Evolutionary conservation across 305 asterid genomes (phyloP), one percentile per base, ranked within the genome.

Genomic region (Solanum hybrid): DNA sequence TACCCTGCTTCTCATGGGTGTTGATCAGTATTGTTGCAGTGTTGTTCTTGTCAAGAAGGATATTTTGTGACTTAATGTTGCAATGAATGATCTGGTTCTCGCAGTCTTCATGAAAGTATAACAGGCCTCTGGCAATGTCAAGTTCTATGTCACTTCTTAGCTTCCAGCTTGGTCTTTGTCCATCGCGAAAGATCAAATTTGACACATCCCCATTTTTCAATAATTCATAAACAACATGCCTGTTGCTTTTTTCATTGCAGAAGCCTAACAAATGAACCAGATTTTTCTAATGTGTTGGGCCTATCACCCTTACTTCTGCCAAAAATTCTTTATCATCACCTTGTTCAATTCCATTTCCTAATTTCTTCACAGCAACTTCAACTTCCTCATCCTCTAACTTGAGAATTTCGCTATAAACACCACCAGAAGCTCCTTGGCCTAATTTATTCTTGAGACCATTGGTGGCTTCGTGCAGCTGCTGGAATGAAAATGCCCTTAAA

Each of bases 11-110:
- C 38, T 27, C 27, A 29, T 41, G 14, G 26, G 17, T 83, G 38
- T 83, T 81, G 34, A 38, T 38, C n/a, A 38, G 36, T 38, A 37
- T 13, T 38, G 61, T 91, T 1, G 92, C 92, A 3, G 51, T 27
- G 15, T 17, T 33, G 10, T 89, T 24, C 11, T 88, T 90, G 29
- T 93, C 92, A 9, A 93, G 73, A 13, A 93, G 92, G 15, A 93
- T 88, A 37, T 93, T 93, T 1, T 89, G 92, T 70, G 93, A 92
- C 88, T 93, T 91, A 10, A 91, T 91, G 82, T 91, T 92, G 32
- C 93, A 86, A 57, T 93, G 94, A 79, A 93, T 93, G 89, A 93
- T 93, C 10, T 89, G 92, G 7, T 82, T 38, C 81, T 77, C 90
- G 11, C 91, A 91, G 81, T 91, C 94, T 57, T 93, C 92, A 20